Percentiles rank a stretch among this genome's conserved stretches.
Evolutionary conservation across 371 early-diverging fungal genomes (phyloP).

Genomic region (Mucor velutinosus): DNA sequence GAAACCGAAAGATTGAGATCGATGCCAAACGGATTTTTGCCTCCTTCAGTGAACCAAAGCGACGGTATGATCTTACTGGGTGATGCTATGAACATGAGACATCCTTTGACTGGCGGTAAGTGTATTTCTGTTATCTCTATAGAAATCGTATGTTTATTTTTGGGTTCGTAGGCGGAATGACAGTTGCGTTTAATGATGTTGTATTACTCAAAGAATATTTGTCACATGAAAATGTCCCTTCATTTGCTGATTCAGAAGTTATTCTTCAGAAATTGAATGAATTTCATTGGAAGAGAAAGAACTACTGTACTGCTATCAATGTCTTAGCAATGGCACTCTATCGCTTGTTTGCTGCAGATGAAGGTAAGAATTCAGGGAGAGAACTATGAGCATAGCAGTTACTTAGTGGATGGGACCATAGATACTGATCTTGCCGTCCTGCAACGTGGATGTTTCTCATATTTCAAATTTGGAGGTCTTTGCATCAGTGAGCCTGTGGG

Average conservation of each 20-base stretch:
- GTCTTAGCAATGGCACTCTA: slow-evolving; percentile 91
- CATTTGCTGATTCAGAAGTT: slow-evolving; percentile 51
- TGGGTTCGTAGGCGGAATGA: slow-evolving; percentile 74
- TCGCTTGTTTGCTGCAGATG: slow-evolving; percentile 71
- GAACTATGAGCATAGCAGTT: neutral
- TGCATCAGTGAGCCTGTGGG: slow-evolving; percentile 85
- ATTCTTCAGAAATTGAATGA: slow-evolving; percentile 60
- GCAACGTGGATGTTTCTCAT: slow-evolving; percentile 87
- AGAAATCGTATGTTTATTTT: neutral
- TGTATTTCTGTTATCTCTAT: neutral
- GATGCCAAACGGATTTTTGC: slow-evolving; percentile 91
- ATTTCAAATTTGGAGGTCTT: slow-evolving; percentile 82
- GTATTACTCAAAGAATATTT: slow-evolving; percentile 66
- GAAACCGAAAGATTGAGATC: slow-evolving; percentile 76
- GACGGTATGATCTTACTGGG: slow-evolving; percentile 84
- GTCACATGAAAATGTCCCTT: slow-evolving; percentile 51
- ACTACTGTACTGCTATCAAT: slow-evolving; percentile 78
- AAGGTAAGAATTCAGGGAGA: neutral
- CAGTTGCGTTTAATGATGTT: slow-evolving; percentile 91
- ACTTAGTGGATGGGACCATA: neutral
- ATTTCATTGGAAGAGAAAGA: slow-evolving; percentile 83
- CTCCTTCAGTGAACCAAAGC: slow-evolving; percentile 68
- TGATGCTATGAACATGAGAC: slow-evolving; percentile 94
- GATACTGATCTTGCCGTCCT: slow-evolving; percentile 59
- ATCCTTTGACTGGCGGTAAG: slow-evolving; percentile 88